phyloP scores from a whole-genome alignment of 345 rosid species.

The Dipteronia sinensis region DNA sequence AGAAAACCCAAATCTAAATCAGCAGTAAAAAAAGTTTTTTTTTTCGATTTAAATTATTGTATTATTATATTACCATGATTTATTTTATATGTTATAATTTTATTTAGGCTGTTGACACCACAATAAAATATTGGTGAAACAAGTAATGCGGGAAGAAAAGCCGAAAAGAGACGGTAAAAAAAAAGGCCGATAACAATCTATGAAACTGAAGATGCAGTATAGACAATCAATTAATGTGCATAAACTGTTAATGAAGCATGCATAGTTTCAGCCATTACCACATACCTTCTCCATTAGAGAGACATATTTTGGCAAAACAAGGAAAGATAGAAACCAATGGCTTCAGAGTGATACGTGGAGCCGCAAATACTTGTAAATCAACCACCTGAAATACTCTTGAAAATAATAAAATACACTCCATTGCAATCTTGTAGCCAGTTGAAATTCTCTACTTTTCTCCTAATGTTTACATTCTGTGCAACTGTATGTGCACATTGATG shows the following conservation, averaged over 20 bases:
- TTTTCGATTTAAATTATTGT: no score
- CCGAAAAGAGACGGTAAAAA: no score
- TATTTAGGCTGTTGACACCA: no score
- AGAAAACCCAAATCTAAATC: no score
- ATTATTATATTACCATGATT: no score
- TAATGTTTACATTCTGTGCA: background rate
- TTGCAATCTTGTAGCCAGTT: background rate
- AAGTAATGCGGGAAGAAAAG: no score
- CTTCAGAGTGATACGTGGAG: slow-evolving; percentile 90
- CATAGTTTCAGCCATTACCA: background rate
- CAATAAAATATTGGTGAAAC: no score
- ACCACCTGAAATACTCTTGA: slow-evolving; percentile 55
- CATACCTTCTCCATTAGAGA: slow-evolving; percentile 95
- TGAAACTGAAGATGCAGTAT: background rate
- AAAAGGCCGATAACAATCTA: no score
- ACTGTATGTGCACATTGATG: background rate
- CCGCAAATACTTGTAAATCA: slow-evolving; percentile 91
- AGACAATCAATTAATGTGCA: background rate
- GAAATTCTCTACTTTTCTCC: background rate
- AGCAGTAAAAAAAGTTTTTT: no score
- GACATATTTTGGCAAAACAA: slow-evolving; percentile 88
- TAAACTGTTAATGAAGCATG: background rate
- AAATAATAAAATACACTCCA: slow-evolving; percentile 11
- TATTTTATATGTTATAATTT: no score
- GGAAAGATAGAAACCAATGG: slow-evolving; percentile 90